Percentiles rank a stretch among this genome's conserved stretches.
phyloP scores from a whole-genome alignment of 257 asterid species.

The Petunia axillaris region DNA sequence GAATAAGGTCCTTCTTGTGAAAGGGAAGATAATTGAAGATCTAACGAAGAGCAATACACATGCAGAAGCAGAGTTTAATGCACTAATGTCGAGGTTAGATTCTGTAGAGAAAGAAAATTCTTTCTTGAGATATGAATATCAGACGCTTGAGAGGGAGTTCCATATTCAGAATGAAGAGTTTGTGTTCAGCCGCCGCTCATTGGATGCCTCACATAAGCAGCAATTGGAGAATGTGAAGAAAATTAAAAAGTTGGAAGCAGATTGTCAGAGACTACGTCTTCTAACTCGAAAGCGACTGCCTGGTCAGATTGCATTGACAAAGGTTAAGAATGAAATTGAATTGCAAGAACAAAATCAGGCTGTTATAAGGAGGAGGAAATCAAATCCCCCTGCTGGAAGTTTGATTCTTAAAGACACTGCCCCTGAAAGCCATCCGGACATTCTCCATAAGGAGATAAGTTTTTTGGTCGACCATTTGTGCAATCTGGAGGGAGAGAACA shows the following conservation, averaged over 20 bases:
- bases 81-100: slow-evolving; percentile 68
- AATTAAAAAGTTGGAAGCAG: slow-evolving; percentile 76
- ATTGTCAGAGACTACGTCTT: slow-evolving; percentile 76
- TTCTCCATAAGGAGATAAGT: slow-evolving; percentile 42
- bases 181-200: slow-evolving; percentile 47
- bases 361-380: slow-evolving; percentile 44
- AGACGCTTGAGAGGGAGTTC: slow-evolving; percentile 70
- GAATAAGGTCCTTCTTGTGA: slow-evolving; percentile 54
- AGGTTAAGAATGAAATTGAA: slow-evolving; percentile 49
- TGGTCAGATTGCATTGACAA: slow-evolving; percentile 37
- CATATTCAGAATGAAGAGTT: slow-evolving; percentile 63
- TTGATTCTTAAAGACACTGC: slow-evolving; percentile 31
- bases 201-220: slow-evolving; percentile 56
- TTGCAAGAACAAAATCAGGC: slow-evolving; percentile 40
- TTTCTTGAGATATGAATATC: slow-evolving; percentile 69
- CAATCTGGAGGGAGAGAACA: slow-evolving; percentile 69
- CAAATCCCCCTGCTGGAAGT: slow-evolving; percentile 35
- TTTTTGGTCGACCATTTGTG: slow-evolving; percentile 60
- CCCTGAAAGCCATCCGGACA: slow-evolving; percentile 32
- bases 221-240: slow-evolving; percentile 59
- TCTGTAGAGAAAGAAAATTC: slow-evolving; percentile 80
- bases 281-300: slow-evolving; percentile 62
- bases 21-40: slow-evolving; percentile 63
- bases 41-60: slow-evolving; percentile 47
- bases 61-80: slow-evolving; percentile 64